phyloP scores from a whole-genome alignment of 306 rosid genomes.

The Corylus americana region DNA sequence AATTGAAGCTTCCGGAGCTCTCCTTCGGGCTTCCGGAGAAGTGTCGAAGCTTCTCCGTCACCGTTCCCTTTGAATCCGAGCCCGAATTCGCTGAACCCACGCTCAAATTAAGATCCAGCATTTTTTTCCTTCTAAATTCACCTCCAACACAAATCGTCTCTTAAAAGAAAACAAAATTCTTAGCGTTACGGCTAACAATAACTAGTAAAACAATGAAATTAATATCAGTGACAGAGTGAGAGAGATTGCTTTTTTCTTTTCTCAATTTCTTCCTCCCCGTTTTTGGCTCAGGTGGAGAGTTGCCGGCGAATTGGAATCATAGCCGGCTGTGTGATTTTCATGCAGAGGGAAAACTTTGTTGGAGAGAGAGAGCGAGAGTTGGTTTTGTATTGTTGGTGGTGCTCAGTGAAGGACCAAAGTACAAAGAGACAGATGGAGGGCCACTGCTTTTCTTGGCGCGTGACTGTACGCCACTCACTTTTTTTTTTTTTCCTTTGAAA shows the following conservation, averaged over 20 bases:
- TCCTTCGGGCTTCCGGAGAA: conserved; percentile 47
- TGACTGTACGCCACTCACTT: background rate
- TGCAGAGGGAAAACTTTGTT: conserved; percentile 13
- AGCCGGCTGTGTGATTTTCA: conserved; percentile 20
- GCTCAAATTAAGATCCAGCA: conserved; percentile 88
- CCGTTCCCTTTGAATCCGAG: conserved; percentile 26
- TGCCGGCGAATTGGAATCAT: conserved; percentile 7
- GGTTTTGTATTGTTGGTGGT: background rate
- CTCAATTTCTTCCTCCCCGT: background rate
- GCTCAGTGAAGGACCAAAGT: conserved; percentile 19
- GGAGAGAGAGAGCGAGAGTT: background rate
- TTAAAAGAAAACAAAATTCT: background rate
- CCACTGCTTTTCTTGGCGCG: conserved; percentile 2
- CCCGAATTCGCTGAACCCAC: conserved; percentile 36
- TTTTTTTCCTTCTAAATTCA: conserved; percentile 14
- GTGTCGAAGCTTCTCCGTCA: conserved; percentile 29
- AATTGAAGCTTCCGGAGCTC: conserved; percentile 67
- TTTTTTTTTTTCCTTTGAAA: background rate
- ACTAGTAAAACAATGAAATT: background rate
- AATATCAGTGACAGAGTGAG: background rate
- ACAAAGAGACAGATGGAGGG: background rate
- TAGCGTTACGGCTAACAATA: conserved; percentile 15
- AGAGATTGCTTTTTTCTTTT: background rate
- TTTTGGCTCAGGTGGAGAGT: background rate
- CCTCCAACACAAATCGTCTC: background rate